These are phyloP conservation scores for Crucihimalaya himalaica DNA, from an alignment of 345 rosid genomes.

Conservation along the genomic window DNA sequence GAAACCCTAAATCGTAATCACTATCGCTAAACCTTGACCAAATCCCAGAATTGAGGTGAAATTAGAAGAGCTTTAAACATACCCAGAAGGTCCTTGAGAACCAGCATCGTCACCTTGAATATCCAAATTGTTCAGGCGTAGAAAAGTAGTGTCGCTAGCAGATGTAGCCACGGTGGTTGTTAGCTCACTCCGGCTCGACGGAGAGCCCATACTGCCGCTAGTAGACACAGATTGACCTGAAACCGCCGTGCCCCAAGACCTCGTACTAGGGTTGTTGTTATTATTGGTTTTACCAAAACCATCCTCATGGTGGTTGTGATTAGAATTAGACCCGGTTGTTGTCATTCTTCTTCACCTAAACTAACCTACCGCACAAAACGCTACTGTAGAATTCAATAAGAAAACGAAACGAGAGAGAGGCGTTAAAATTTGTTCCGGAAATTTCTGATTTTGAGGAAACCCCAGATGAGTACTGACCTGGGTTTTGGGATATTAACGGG, in stretches of 20 bases:
- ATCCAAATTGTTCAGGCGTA: constrained; percentile 72
- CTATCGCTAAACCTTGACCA: neutral
- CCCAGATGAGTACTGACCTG: constrained; percentile 41
- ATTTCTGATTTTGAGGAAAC: constrained; percentile 20
- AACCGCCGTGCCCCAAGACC: constrained; percentile 83
- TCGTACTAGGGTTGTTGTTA: constrained; percentile 43
- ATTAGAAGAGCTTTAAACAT: constrained; percentile 13
- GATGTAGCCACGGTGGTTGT: constrained; percentile 69
- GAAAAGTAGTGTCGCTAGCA: constrained; percentile 65
- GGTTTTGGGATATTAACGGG: constrained; percentile 13
- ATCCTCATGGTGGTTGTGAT: constrained; percentile 55
- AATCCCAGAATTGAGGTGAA: constrained; percentile 14
- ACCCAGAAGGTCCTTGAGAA: constrained; percentile 81
- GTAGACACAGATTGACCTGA: constrained; percentile 90
- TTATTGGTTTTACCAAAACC: constrained; percentile 43
- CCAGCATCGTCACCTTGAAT: constrained; percentile 94
- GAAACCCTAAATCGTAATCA: constrained; percentile 24
- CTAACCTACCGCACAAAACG: constrained; percentile 17
- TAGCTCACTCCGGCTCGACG: constrained; percentile 81
- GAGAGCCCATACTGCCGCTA: constrained; percentile 94
- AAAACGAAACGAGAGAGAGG: neutral
- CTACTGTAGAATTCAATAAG: neutral
- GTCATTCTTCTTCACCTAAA: constrained; percentile 46
- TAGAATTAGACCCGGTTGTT: constrained; percentile 50
- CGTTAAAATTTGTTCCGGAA: neutral